phyloP scores from a whole-genome alignment of 2,329 filamentous ascomycete genomes.

The Metarhizium robertsii region DNA sequence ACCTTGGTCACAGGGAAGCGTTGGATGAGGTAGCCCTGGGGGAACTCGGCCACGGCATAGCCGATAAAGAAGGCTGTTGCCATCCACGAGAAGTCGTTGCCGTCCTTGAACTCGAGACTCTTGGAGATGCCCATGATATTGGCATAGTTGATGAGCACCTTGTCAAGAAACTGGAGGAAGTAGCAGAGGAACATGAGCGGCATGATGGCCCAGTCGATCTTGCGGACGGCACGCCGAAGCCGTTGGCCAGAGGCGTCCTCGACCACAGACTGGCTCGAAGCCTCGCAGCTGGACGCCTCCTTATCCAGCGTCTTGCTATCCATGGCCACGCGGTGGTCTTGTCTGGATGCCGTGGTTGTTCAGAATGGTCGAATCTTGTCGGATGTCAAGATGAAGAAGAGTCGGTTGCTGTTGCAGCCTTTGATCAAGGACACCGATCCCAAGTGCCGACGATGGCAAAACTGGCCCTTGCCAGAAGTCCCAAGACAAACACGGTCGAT shows the following conservation, averaged over 20 bases:
- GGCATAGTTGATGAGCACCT: slow-evolving; percentile 19
- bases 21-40: slow-evolving; percentile 22
- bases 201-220: slow-evolving; percentile 16
- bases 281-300: neutral
- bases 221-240: slow-evolving; percentile 12
- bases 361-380: too few relatives aligned
- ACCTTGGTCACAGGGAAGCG: slow-evolving; percentile 23
- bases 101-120: too few relatives aligned
- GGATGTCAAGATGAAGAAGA: too few relatives aligned
- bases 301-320: too few relatives aligned
- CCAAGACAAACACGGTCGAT: too few relatives aligned
- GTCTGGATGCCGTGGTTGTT: too few relatives aligned
- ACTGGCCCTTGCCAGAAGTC: too few relatives aligned
- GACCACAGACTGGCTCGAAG: neutral
- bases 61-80: slow-evolving; percentile 22
- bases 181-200: slow-evolving; percentile 18
- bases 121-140: slow-evolving; percentile 19
- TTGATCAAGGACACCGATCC: too few relatives aligned
- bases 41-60: slow-evolving; percentile 19
- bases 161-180: slow-evolving; percentile 19
- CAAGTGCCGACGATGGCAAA: too few relatives aligned
- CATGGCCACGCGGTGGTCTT: neutral
- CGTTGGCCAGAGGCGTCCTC: neutral
- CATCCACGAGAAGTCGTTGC: slow-evolving; percentile 17
- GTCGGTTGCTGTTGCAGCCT: too few relatives aligned